Evolutionary conservation across 108 stramenopile genomes (phyloP), one percentile per base, ranked within the genome.

Genomic region (Discostella stelligeroides): DNA sequence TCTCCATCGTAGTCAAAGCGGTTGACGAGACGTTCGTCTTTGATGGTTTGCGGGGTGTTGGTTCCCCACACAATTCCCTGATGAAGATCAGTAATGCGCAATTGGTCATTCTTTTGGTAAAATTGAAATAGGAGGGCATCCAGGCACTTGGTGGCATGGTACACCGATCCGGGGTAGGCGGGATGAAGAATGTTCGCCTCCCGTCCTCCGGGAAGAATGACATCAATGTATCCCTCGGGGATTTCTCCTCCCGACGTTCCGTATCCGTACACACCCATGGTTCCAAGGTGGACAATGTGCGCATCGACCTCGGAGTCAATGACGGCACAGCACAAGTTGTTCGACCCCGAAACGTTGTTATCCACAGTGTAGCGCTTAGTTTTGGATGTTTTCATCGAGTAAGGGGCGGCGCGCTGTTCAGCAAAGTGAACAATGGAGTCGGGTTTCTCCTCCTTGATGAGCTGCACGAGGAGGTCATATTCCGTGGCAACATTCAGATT

Each of bases 1-100:
- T 98, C 98, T 61, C 96, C 94, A 74, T 98, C 98, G 79, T 98
- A 98, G 79, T 98, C 98, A 66, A 98, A 97, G 54, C 98, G 94
- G 84, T 98, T 98, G 73, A 97, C 73, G 28, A 98, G 88, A 59
- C 97, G 85, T 78, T 97, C 96, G 75, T 98, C 96, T 68, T 82
- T 80, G 66, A 90, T 70, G 43, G 98, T 98, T 82, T 97, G 96
- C n/a, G 91, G 88, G 12, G 98, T 98, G 92, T 97, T 97, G 50
- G 97, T 97, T 57, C 98, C 98, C 98, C 98, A 98, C n/a, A 98
- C 98, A 71, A 98, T 98, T 42, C 98, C 98, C 79, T 98, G 98
- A 76, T 98, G 98, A 57, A 98, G 87, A 76, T 98, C 98, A 40
- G 98, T 98, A 49, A 98, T 82, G 28, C 96, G 85, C 27, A 98